These are phyloP conservation scores for Hippophae tibetana DNA, from an alignment of 306 rosid genomes.

Conservation along the genomic window DNA sequence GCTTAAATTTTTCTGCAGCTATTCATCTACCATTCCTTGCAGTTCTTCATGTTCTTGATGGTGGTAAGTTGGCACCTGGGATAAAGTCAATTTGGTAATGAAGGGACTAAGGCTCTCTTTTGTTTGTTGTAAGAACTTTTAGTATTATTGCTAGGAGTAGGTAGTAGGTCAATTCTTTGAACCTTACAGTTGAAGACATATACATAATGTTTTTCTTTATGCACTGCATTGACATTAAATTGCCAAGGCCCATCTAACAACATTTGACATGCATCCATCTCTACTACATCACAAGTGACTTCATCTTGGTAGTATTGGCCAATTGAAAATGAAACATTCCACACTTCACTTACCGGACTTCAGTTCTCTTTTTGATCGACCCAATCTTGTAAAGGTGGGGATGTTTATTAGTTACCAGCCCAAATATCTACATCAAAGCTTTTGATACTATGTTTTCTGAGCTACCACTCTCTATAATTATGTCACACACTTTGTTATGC, in stretches of 20 bases:
- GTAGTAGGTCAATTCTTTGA: not conserved
- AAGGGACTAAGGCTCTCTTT: not conserved
- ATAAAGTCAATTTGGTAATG: not conserved
- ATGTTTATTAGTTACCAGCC: not conserved
- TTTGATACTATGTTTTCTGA: not conserved
- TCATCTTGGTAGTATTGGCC: not conserved
- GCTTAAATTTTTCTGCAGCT: not conserved
- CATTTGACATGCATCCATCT: not conserved
- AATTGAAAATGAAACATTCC: not conserved
- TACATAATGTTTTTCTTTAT: too few species aligned
- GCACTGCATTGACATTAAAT: not conserved
- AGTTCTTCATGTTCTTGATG: not conserved
- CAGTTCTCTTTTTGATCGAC: not conserved
- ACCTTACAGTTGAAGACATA: not conserved
- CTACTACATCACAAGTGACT: not conserved
- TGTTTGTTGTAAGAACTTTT: too few species aligned
- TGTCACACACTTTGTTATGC: not conserved
- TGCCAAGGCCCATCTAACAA: not conserved
- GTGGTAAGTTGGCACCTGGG: not conserved
- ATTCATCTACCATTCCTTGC: not conserved
- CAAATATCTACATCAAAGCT: not conserved
- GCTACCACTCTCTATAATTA: not conserved
- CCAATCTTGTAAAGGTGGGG: not conserved
- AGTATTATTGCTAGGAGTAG: too few species aligned
- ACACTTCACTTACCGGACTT: not conserved